Base-by-base conservation (phyloP, 2,329 filamentous ascomycete genomes). In the Fusarium vanettenii region DNA sequence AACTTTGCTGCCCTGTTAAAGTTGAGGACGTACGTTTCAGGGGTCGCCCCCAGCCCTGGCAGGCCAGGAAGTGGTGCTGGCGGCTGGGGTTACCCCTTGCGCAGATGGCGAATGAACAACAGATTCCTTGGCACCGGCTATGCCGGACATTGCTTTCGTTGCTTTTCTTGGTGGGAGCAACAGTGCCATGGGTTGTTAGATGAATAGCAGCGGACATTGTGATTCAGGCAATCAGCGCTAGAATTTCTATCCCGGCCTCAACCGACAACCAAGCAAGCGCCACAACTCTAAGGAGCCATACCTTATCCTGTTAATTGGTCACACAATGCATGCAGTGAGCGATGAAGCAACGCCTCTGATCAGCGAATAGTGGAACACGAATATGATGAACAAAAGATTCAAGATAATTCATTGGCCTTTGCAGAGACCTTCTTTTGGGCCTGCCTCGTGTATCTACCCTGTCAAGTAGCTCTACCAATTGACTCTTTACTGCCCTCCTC, bases 401-500 rank as follows among this genome's bases (percentile, higher is more conserved):
- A 48, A 48, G 22, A 48, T 16, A 5, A 27, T 27, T 16, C 22
- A 48, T 27, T 48, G 6, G 5, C 14, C 43, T 6, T 48, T 48
- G 7, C 43, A 27, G 8, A 27, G 8, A 48, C 43, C 16, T 48
- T 27, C 43, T 48, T 48, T 48, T 18, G 16, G 14, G 22, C 43
- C 43, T 48, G 22, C 43, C 43, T 48, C 18, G 9, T 27, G 16
- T 48, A 27, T 48, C 43, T 48, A 27, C 22, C 14, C 43, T 27
- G 31, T 57, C 52, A 57, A 33, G 27, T 11, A 35, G 31, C 52
- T 37, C 52, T 57, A 22, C 20, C 52, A 35, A 57, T 57, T 16
- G 31, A 33, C 52, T 68, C 50, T 25, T 41, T n/a, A 16, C 39
- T 70, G 1, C 11, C 55, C n/a, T 55, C 65, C 11, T 73, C 72